phyloP scores from a whole-genome alignment of 2,329 filamentous ascomycete species.

The Alternaria longipes region DNA sequence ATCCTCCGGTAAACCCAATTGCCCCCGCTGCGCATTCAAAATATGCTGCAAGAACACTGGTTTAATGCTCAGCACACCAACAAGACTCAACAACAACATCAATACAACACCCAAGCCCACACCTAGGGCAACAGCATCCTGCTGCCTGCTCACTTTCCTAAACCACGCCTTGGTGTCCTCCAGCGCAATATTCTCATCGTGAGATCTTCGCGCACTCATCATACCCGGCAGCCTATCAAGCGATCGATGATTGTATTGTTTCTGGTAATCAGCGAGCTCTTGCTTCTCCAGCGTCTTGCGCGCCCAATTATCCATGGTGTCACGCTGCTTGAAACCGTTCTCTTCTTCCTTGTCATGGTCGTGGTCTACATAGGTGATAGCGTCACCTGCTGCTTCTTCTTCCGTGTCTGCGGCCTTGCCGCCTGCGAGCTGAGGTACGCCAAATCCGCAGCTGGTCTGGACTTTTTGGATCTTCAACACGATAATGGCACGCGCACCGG shows the following conservation, averaged over 20 bases:
- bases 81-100: constrained; percentile 31
- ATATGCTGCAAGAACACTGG: constrained; percentile 32
- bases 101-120: constrained; percentile 30
- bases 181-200: constrained; percentile 57
- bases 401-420: constrained; percentile 8
- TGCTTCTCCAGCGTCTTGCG: constrained; percentile 60
- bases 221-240: constrained; percentile 38
- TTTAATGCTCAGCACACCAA: constrained; percentile 29
- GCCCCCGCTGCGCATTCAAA: constrained; percentile 35
- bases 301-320: constrained; percentile 65
- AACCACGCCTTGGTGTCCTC: constrained; percentile 51
- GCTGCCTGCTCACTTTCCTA: constrained; percentile 35
- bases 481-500: constrained; percentile 64
- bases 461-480: constrained; percentile 68
- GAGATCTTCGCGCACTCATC: constrained; percentile 59
- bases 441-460: constrained; percentile 73
- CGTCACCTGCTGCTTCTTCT: constrained; percentile 23
- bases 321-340: constrained; percentile 52
- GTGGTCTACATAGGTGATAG: constrained; percentile 34
- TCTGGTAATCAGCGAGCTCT: constrained; percentile 65
- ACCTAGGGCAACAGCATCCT: constrained; percentile 33
- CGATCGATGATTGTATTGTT: constrained; percentile 59
- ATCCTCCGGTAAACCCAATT: constrained; percentile 30
- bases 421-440: constrained; percentile 63
- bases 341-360: constrained; percentile 19